Base-by-base conservation (phyloP, 768 basidiomycete species). In the Podaxis rugospora region DNA sequence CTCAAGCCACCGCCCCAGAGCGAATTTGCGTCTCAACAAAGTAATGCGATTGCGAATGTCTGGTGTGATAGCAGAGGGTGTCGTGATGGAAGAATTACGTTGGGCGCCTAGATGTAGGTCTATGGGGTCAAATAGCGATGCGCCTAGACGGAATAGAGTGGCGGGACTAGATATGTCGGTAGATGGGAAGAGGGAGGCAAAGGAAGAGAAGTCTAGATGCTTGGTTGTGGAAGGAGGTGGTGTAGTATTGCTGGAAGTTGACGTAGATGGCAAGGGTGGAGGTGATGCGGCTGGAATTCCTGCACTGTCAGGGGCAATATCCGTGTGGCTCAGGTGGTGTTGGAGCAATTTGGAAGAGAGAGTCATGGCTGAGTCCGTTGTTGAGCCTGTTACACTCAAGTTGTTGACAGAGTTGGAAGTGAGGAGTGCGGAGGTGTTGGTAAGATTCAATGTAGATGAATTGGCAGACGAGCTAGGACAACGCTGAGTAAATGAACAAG, bases 51-150 rank as follows among this genome's bases (percentile, higher is more conserved):
- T 80, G 23, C 84, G 80, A 42, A 90, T 77, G 58, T 90, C 87
- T 6, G 81, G 80, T 2, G 84, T 79, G 44, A 86, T 78, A 5
- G 78, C 74, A 21, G 69, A 68, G 13, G 63, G 63, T 35, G 52
- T 62, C 14, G 63, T 59, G 7, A 63, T 47, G 5, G 59, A 53
- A 18, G 55, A 13, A 25, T 54, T 63, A 50, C 42, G 66, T 63
- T 59, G 67, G 61, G 74, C 74, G 21, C 74, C 80, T 0, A 95
- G 75, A 14, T 77, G 77, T 32, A 92, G 82, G 63, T 90, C 83
- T 51, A 96, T 82, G 18, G 83, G 82, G 72, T 98, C 97, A 68
- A 98, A 99, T 0, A 99, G 78, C 0, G 92, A 92, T 18, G 82
- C 82, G 2, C 92, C 95, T 0, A 98, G 85, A n/a, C 90, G 87